A percentile compares a stretch with the other conserved stretches of the same genome.
Conservation (phyloP, 805 yeast species). For the Kazachstania psychrophila region DNA sequence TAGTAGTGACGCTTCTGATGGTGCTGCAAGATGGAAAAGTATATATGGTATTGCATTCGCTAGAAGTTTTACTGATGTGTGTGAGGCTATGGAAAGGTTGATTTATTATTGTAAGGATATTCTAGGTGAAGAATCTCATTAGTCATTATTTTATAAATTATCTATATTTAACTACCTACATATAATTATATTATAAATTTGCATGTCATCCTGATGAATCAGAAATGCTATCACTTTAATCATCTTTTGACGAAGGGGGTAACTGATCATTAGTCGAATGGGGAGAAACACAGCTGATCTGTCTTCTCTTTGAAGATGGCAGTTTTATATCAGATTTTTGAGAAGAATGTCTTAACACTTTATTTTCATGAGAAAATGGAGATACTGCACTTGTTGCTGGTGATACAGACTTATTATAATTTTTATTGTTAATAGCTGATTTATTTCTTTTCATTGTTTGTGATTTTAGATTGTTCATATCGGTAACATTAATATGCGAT, state of each 20-base stretch:
- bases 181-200: no score
- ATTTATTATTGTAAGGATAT: slow-evolving; percentile 33
- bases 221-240: no score
- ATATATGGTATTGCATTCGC: slow-evolving; percentile 44
- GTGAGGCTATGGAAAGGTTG: slow-evolving; percentile 35
- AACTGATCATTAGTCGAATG: no score
- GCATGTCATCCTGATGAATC: no score
- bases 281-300: slow-evolving; percentile 14
- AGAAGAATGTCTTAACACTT: neutral
- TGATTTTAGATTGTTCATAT: no score
- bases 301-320: slow-evolving; percentile 8
- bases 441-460: no score
- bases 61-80: slow-evolving; percentile 38
- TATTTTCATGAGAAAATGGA: neutral
- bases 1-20: slow-evolving; percentile 2
- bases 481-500: neutral
- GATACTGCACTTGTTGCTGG: neutral
- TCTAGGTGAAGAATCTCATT: slow-evolving; percentile 35
- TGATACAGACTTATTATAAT: neutral
- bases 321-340: neutral
- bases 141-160: neutral
- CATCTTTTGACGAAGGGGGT: no score
- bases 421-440: neutral
- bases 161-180: neutral
- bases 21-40: slow-evolving; percentile 36